Percentiles rank a stretch among this genome's conserved stretches.
These are phyloP conservation scores for Pyrrhoderma lamaoense DNA, from an alignment of 1,284 basidiomycete species.

Conservation along the genomic window DNA sequence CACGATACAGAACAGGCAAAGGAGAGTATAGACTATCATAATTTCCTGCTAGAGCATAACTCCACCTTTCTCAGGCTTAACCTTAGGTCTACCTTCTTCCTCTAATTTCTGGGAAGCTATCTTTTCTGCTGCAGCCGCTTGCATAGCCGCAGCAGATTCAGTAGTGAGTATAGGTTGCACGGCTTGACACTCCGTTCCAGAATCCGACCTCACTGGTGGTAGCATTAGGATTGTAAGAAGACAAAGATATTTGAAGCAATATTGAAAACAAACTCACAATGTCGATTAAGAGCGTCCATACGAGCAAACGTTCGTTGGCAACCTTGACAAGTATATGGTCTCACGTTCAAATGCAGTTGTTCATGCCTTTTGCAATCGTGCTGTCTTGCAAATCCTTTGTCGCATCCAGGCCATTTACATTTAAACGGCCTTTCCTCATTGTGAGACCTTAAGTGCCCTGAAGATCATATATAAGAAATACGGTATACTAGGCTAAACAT, in stretches of 20 bases:
- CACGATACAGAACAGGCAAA: neutral
- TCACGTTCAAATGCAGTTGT: conserved; percentile 68
- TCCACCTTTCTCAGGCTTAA: neutral
- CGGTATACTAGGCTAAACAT: neutral
- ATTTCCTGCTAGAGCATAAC: conserved; percentile 13
- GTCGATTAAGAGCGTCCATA: conserved; percentile 74
- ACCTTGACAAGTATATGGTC: conserved; percentile 71
- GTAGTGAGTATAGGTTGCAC: conserved; percentile 15
- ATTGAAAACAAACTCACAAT: conserved; percentile 44
- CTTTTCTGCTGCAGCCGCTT: neutral
- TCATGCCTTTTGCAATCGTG: conserved; percentile 83
- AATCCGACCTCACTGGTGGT: conserved; percentile 44
- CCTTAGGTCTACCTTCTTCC: neutral
- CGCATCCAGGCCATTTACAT: conserved; percentile 81
- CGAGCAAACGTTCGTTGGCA: conserved; percentile 73
- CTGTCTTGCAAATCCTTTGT: conserved; percentile 77
- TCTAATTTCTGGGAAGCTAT: neutral
- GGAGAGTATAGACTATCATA: too few species aligned
- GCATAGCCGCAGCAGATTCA: conserved; percentile 13
- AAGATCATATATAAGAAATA: neutral
- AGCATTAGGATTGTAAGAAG: neutral
- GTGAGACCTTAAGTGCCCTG: conserved; percentile 76
- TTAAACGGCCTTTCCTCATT: conserved; percentile 78
- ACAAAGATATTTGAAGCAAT: neutral
- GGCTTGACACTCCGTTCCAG: conserved; percentile 44